Evolutionary conservation across 73 alveolate genomes (phyloP), one percentile per base, ranked within the genome.

Genomic region (Tetrahymena malaccensis): DNA sequence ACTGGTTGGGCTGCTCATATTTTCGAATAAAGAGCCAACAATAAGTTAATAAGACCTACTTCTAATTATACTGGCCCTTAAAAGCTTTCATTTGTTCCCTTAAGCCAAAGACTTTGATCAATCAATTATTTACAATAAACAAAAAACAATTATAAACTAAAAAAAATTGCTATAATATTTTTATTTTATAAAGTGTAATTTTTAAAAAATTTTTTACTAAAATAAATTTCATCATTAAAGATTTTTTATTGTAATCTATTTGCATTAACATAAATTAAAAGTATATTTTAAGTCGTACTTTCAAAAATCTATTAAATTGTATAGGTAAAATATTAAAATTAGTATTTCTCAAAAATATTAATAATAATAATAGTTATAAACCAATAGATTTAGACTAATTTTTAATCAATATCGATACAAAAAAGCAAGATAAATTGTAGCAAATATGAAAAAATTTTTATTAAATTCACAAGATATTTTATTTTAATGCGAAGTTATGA

Each of bases 1-100:
- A 55, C 95, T 44, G 98, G 98, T 25, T 97, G 98, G 98, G 98
- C 96, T 3, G 98, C 98, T 25, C 98, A 97, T 50, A 58, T 97
- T n/a, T 94, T 97, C 22, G 98, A 97, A 50, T 96, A 97, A 84
- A 97, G 98, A 95, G 94, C 58, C 33, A 94, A 97, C 94, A 97
- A 97, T 55, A 97, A 96, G 93, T 40, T 97, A 17, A 97, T 97
- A 38, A 96, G 98, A 93, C 98, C 97, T 3, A 94, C 84, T 25
- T 85, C 96, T 21, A 96, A 97, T 34, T 97, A 97, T 58, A 94
- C 96, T 93, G 98, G 98, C 13, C 98, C 97, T 33, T 94, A 85
- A 12, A 89, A 96, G 34, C 89, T 94, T 85, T 58, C 93, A 40
- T 96, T 96, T 83, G 96, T 43, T 50, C 95, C 94, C 34, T 22